A percentile compares a stretch with the other conserved stretches of the same genome.
Conservation (phyloP, 176 grass and related monocot species). For the Pontederia crassipes region DNA sequence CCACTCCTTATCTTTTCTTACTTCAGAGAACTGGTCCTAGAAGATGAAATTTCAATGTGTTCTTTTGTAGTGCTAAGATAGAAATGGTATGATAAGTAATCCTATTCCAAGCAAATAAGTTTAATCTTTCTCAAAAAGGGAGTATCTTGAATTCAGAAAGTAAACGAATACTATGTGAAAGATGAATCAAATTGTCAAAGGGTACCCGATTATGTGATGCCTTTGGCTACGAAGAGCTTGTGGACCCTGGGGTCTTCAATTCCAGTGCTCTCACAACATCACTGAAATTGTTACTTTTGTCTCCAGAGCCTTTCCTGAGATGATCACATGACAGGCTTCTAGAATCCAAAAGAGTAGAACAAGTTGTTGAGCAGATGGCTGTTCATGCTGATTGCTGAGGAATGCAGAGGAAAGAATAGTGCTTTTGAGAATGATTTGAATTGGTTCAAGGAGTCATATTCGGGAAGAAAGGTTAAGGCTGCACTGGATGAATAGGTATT, state of each 20-base stretch:
- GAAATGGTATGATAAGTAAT: not conserved
- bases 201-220: conserved; percentile 36
- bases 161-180: not conserved
- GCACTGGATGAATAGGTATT: conserved; percentile 62
- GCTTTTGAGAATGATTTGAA: conserved; percentile 26
- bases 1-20: conserved; percentile 42
- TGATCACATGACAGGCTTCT: conserved; percentile 41
- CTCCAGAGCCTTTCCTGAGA: conserved; percentile 26
- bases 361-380: conserved; percentile 33
- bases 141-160: not conserved
- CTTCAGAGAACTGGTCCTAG: conserved; percentile 48
- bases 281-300: conserved; percentile 42
- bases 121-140: not conserved
- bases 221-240: conserved; percentile 30
- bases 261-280: conserved; percentile 84
- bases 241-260: conserved; percentile 70
- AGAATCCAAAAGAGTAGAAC: conserved; percentile 26
- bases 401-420: conserved; percentile 33
- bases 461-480: conserved; percentile 45
- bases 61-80: not conserved
- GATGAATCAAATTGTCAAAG: conserved; percentile 5
- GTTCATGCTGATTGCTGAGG: conserved; percentile 43
- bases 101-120: not conserved
- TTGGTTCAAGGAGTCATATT: conserved; percentile 23
- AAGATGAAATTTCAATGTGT: conserved; percentile 14